These are phyloP conservation scores for Eragrostis curvula DNA, from an alignment of 176 grass and related monocot species.

Conservation along the genomic window DNA sequence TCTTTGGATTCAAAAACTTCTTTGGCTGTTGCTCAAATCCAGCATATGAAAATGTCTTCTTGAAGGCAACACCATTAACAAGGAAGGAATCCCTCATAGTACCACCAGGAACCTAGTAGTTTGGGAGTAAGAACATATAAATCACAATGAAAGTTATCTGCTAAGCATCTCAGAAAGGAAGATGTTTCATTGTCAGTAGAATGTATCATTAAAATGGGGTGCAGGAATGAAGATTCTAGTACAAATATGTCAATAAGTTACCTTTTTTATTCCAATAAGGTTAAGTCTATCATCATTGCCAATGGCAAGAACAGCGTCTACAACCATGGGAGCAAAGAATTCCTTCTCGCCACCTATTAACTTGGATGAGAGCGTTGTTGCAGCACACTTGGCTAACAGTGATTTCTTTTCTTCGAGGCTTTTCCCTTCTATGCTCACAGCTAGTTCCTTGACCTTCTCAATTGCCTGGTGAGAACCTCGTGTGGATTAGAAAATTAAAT, in stretches of 20 bases:
- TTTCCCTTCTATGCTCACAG: conserved; percentile 95
- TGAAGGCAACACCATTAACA: conserved; percentile 86
- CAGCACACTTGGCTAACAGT: conserved; percentile 80
- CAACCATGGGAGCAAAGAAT: conserved; percentile 88
- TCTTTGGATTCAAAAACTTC: conserved; percentile 75
- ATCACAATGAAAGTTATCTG: neutral
- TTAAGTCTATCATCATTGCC: conserved; percentile 83
- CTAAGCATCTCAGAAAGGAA: neutral
- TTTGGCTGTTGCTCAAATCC: conserved; percentile 89
- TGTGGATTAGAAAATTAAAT: conserved; percentile 47
- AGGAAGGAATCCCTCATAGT: conserved; percentile 91
- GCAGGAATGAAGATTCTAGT: too few species aligned
- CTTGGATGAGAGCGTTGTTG: conserved; percentile 85
- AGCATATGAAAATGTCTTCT: conserved; percentile 91
- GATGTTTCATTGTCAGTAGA: neutral
- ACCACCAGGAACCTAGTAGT: conserved; percentile 71
- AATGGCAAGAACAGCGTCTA: conserved; percentile 85
- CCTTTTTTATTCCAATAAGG: conserved; percentile 85
- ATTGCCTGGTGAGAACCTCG: conserved; percentile 59
- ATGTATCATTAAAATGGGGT: neutral
- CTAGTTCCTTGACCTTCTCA: conserved; percentile 76
- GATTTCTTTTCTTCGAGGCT: conserved; percentile 87
- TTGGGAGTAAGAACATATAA: neutral
- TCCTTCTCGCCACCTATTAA: conserved; percentile 91
- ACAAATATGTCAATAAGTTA: conserved; percentile 16